phyloP scores from a whole-genome alignment of 1,284 basidiomycete genomes.

The Entoloma clypeatum region DNA sequence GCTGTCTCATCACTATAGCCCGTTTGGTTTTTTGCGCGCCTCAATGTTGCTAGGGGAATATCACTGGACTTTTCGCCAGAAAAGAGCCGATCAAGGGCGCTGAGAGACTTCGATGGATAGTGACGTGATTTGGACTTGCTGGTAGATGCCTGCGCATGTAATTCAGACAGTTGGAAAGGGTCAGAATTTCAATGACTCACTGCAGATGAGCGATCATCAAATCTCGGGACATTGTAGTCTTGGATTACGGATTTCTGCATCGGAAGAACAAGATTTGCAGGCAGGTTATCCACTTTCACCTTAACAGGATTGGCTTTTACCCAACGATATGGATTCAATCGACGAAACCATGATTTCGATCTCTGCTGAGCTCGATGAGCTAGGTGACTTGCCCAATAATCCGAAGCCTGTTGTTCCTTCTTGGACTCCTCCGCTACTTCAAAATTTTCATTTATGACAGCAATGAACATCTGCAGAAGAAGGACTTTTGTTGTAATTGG shows the following conservation, averaged over 20 bases:
- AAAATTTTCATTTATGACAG: conserved; percentile 98
- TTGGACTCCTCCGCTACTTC: conserved; percentile 91
- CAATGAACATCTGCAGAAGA: conserved; percentile 97
- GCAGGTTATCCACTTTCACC: conserved; percentile 66
- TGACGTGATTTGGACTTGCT: conserved; percentile 37
- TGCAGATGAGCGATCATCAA: conserved; percentile 26
- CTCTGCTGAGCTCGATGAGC: conserved; percentile 48
- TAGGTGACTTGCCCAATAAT: conserved; percentile 58
- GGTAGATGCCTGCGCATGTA: conserved; percentile 17
- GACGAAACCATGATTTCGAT: conserved; percentile 69
- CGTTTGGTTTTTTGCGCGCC: conserved; percentile 37
- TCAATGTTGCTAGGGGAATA: conserved; percentile 59
- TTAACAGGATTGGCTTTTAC: conserved; percentile 72
- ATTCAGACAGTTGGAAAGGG: background rate
- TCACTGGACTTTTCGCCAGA: conserved; percentile 58
- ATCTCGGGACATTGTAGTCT: conserved; percentile 46
- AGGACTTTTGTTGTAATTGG: conserved; percentile 62
- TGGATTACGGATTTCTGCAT: conserved; percentile 75
- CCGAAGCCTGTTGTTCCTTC: conserved; percentile 74
- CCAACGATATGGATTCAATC: conserved; percentile 87
- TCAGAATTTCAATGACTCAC: conserved; percentile 21
- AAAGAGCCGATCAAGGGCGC: conserved; percentile 62
- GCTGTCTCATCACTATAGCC: conserved; percentile 64
- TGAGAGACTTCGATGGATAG: conserved; percentile 54
- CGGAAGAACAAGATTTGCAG: conserved; percentile 69